Conservation (phyloP, 2,329 filamentous ascomycete genomes). For the Botryotinia calthae region DNA sequence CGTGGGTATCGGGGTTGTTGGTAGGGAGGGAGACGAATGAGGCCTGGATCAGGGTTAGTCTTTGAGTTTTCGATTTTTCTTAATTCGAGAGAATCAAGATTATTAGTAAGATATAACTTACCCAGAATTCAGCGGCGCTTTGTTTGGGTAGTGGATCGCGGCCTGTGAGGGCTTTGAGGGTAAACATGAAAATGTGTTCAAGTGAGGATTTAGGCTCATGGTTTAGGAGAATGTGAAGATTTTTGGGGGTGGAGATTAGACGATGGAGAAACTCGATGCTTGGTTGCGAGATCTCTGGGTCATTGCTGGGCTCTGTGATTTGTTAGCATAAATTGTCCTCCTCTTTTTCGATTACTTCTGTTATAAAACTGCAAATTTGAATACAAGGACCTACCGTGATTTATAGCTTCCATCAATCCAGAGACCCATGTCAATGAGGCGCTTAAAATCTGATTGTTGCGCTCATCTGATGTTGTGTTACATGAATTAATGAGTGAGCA, state of each 20-base stretch:
- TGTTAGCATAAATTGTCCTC: conserved; percentile 15
- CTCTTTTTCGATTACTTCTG: background rate
- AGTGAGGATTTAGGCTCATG: conserved; percentile 55
- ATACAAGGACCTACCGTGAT: conserved; percentile 44
- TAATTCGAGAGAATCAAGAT: background rate
- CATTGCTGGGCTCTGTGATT: conserved; percentile 53
- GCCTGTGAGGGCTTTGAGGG: conserved; percentile 66
- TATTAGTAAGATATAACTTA: conserved; percentile 38
- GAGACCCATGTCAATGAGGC: conserved; percentile 61
- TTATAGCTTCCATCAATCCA: conserved; percentile 59
- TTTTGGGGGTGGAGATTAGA: conserved; percentile 52
- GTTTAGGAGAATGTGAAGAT: conserved; percentile 59
- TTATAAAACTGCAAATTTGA: background rate
- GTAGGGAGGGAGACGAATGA: conserved; percentile 45
- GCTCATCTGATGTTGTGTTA: conserved; percentile 45
- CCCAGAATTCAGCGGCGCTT: conserved; percentile 74
- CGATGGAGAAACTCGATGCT: conserved; percentile 70
- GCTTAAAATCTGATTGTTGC: conserved; percentile 49
- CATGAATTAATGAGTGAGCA: conserved; percentile 67
- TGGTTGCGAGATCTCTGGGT: conserved; percentile 70
- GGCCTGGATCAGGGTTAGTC: conserved; percentile 42
- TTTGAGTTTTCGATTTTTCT: background rate
- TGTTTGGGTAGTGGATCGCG: conserved; percentile 74
- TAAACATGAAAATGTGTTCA: conserved; percentile 69
- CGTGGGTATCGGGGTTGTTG: conserved; percentile 3